Percentiles rank a stretch among this genome's conserved stretches.
Evolutionary conservation across 2,329 filamentous ascomycete genomes (phyloP).

Genomic region (Sporothrix euskadiensis): DNA sequence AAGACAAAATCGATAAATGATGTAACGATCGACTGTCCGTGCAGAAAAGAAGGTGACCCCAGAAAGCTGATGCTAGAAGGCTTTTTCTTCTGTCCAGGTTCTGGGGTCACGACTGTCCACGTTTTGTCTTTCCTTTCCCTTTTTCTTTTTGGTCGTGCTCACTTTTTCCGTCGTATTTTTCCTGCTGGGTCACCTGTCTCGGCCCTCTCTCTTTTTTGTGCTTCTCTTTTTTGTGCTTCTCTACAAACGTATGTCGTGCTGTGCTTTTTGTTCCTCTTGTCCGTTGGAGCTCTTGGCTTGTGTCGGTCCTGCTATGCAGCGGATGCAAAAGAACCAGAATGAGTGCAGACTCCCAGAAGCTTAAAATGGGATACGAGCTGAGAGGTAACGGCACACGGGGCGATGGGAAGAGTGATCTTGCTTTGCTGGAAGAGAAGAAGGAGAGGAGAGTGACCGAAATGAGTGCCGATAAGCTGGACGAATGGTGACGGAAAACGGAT

Average conservation of each 20-base stretch:
- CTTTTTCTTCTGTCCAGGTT: not conserved
- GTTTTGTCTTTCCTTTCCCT: constrained; percentile 2
- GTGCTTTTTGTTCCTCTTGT: not conserved
- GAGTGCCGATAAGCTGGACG: not conserved
- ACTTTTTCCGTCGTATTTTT: not conserved
- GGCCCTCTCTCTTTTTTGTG: not conserved
- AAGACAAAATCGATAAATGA: not conserved
- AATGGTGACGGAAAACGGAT: not conserved
- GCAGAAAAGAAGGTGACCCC: not conserved
- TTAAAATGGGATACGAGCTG: constrained; percentile 19
- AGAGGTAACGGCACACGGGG: constrained; percentile 21
- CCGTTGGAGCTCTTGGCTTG: not conserved
- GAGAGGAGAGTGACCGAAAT: not conserved
- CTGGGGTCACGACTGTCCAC: constrained; percentile 14
- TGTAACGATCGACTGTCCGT: constrained; percentile 11
- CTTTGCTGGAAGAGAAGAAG: not conserved
- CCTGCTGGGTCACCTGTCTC: constrained; percentile 6
- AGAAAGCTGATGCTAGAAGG: not conserved
- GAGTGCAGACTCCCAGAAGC: not conserved
- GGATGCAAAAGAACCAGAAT: not conserved
- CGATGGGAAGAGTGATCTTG: not conserved
- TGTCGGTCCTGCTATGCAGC: not conserved
- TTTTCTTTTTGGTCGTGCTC: not conserved
- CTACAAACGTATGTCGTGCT: not conserved
- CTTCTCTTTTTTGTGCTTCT: not conserved